A percentile compares a stretch with the other conserved stretches of the same genome.
Evolutionary conservation across 164 flowering plant genomes (phyloP).

Genomic region (Aristolochia californica): DNA sequence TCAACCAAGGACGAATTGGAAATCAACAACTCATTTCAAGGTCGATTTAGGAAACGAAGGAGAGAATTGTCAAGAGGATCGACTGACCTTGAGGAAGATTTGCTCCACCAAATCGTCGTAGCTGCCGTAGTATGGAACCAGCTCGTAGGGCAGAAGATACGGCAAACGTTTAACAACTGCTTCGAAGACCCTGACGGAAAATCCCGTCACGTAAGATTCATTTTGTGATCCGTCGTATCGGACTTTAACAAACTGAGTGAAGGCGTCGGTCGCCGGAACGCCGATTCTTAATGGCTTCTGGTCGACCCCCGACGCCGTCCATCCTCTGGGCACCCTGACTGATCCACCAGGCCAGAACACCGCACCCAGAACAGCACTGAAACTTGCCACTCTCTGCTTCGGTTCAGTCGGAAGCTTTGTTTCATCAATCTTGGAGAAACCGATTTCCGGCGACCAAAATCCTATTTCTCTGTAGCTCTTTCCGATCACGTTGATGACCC

Average conservation of each 20-base stretch:
- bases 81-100: slow-evolving; percentile 33
- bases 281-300: slow-evolving; percentile 31
- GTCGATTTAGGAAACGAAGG: background rate
- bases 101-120: slow-evolving; percentile 20
- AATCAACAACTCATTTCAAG: too few relatives aligned
- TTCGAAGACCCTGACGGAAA: slow-evolving; percentile 40
- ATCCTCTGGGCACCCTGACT: slow-evolving; percentile 28
- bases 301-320: slow-evolving; percentile 30
- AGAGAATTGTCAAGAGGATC: background rate
- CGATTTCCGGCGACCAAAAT: slow-evolving; percentile 14
- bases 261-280: slow-evolving; percentile 29
- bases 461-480: slow-evolving; percentile 16
- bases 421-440: too few relatives aligned
- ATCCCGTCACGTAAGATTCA: slow-evolving; percentile 22
- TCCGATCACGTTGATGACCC: slow-evolving; percentile 16
- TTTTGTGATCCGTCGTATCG: background rate
- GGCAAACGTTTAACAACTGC: slow-evolving; percentile 15
- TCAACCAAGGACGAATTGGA: too few relatives aligned
- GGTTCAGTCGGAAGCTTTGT: background rate
- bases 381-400: background rate
- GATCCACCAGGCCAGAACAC: slow-evolving; percentile 24
- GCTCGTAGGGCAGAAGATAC: slow-evolving; percentile 23
- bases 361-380: background rate
- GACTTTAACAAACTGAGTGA: slow-evolving; percentile 35
- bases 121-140: slow-evolving; percentile 12